A percentile compares a stretch with the other conserved stretches of the same genome.
These are phyloP conservation scores for Trypanosomatidae sp. DNA, from an alignment of 208 protist species.

Conservation along the genomic window DNA sequence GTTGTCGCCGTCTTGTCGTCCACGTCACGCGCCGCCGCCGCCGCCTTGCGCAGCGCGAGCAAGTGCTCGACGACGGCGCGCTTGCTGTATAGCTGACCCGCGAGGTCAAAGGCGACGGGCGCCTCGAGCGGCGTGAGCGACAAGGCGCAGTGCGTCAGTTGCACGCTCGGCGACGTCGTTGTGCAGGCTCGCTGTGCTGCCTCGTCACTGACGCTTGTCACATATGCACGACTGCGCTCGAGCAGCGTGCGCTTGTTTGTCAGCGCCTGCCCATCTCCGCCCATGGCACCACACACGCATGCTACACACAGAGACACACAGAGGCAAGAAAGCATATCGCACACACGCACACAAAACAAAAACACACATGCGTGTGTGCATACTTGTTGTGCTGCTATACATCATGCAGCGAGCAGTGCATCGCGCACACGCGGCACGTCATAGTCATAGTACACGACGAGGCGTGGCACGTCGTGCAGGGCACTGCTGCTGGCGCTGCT, in stretches of 20 bases:
- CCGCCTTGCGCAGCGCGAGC: no score
- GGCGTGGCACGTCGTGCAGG: no score
- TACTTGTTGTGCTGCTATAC: background rate
- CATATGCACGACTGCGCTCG: conserved; percentile 26
- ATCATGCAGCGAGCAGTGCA: background rate
- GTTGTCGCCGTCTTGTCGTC: conserved; percentile 8
- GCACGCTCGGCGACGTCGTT: conserved; percentile 5
- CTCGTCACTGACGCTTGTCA: conserved; percentile 5
- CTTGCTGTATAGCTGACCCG: conserved; percentile 51
- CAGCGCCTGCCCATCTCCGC: conserved; percentile 68
- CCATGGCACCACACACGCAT: conserved; percentile 17
- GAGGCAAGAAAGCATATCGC: background rate
- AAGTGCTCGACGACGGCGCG: conserved; percentile 43
- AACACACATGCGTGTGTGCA: background rate
- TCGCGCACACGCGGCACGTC: background rate
- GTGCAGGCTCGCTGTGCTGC: conserved; percentile 6
- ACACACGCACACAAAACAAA: conserved; percentile 1
- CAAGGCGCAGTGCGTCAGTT: conserved; percentile 50
- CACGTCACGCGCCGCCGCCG: no score
- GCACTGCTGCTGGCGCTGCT: no score
- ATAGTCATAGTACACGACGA: background rate
- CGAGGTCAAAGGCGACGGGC: conserved; percentile 46
- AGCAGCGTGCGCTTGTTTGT: conserved; percentile 63
- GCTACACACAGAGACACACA: conserved; percentile 1
- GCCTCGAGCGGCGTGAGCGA: conserved; percentile 31